A percentile compares a stretch with the other conserved stretches of the same genome.
These are phyloP conservation scores for Oleoguttula mirabilis DNA, from an alignment of 495 filamentous ascomycete species.

Conservation along the genomic window DNA sequence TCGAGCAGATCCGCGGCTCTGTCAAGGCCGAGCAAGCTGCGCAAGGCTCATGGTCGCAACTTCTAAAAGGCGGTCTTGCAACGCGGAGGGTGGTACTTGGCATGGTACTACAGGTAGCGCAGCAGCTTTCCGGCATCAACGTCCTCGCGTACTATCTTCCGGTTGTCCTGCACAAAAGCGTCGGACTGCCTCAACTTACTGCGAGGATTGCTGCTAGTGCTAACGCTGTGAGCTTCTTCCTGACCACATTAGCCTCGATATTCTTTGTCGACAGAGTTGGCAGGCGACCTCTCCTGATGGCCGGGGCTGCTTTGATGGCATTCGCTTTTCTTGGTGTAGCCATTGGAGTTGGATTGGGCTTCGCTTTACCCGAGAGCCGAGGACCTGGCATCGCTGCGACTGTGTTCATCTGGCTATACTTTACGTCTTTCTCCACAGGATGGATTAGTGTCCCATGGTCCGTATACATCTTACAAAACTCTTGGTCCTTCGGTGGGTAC, in stretches of 20 bases:
- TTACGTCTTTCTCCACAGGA: constrained; percentile 12
- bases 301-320: constrained; percentile 5
- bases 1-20: constrained; percentile 2
- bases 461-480: too few relatives aligned
- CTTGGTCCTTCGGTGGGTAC: too few relatives aligned
- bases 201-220: constrained; percentile 8
- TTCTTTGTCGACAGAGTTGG: constrained; percentile 13
- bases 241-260: constrained; percentile 9
- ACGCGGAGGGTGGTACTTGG: constrained; percentile 10
- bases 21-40: constrained; percentile 15
- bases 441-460: constrained; percentile 12
- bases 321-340: constrained; percentile 14
- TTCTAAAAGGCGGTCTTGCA: constrained; percentile 11
- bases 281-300: constrained; percentile 8
- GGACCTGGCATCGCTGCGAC: constrained; percentile 12
- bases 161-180: constrained; percentile 38
- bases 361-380: constrained; percentile 1
- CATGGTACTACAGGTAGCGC: constrained; percentile 7
- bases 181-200: constrained; percentile 32
- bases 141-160: constrained; percentile 14
- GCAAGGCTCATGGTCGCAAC: constrained; percentile 9
- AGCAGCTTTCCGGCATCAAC: constrained; percentile 10
- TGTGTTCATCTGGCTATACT: constrained; percentile 14
- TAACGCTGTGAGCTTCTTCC: constrained; percentile 13
- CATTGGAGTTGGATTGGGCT: constrained; percentile 10